Base-by-base conservation (phyloP, 2,329 filamentous ascomycete species). In the Aureobasidium subglaciale region DNA sequence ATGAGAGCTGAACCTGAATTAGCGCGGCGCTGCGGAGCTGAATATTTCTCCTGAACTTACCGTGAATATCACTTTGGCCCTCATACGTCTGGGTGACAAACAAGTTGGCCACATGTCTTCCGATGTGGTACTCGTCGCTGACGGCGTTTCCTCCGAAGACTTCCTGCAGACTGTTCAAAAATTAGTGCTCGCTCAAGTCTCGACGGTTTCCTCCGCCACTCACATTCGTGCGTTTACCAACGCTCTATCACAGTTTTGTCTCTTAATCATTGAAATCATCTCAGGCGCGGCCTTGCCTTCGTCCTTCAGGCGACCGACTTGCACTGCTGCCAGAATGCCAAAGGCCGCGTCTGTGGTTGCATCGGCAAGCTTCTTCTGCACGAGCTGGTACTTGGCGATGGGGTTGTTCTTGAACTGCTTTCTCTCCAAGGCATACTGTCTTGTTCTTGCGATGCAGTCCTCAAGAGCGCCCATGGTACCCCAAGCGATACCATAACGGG, bases 11-110 rank as follows among this genome's bases (percentile, higher is more conserved):
- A 59, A 63, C 58, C 53, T 58, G 41, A 52, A 58, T 66, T 57
- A 65, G 63, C 27, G 53, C 37, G 3, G 11, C 22, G 27, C 16
- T 7, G 25, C 13, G 10, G 25, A 16, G 13, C 10, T n/a, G 11
- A 40, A 11, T 18, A 20, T 25, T 30, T 34, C 22, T 22, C 9
- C 40, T n/a, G 25, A 43, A 82, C 87, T 80, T 75, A 92, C 90
- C 83, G 71, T 97, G 93, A 68, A 97, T 97, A 73, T 97, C 93
- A 68, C 91, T 96, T 74, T 97, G 93, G 20, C 93, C 93, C 74
- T 99, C 93, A 64, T 99, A 99, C 1, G 92, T 97, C 75, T 97
- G 92, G 55, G 92, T 95, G 53, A 99, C 93, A 71, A 95, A 99
- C 61, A 99, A 72, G 70, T 99, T 99, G 56, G 92, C 86, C 58